Percentiles rank a stretch among this genome's conserved stretches.
phyloP scores from a whole-genome alignment of 106 monocot species.

The Apostasia shenzhenica region DNA sequence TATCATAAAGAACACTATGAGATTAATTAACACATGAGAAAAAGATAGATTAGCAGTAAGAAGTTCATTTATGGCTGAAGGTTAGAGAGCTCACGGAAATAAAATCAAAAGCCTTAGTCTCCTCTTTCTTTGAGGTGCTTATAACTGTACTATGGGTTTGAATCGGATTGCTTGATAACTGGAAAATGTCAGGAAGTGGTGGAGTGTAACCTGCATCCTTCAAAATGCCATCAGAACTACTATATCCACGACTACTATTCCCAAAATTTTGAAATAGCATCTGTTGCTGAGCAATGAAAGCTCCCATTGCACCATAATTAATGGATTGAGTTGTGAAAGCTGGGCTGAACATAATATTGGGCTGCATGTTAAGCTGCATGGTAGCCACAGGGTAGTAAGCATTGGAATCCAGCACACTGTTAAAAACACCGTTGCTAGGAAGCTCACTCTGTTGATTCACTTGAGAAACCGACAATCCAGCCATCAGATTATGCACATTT shows the following conservation, averaged over 20 bases:
- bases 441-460: conserved; percentile 17
- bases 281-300: conserved; percentile 72
- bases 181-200: conserved; percentile 71
- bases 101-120: conserved; percentile 96
- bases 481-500: conserved; percentile 52
- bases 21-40: background rate
- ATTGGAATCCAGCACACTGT: conserved; percentile 32
- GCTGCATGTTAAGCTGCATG: conserved; percentile 50
- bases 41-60: background rate
- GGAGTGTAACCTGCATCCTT: conserved; percentile 24
- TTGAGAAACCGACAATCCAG: conserved; percentile 45
- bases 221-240: conserved; percentile 18
- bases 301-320: conserved; percentile 64
- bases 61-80: background rate
- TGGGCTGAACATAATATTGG: conserved; percentile 56
- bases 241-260: conserved; percentile 36
- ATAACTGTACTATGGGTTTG: conserved; percentile 32
- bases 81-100: conserved; percentile 61
- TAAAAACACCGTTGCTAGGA: conserved; percentile 18
- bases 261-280: conserved; percentile 70
- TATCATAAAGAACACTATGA: too few relatives aligned
- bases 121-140: conserved; percentile 63
- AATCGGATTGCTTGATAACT: conserved; percentile 38
- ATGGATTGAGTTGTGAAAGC: conserved; percentile 41
- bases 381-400: conserved; percentile 23